Evolutionary conservation across 345 rosid species (phyloP).

Genomic region (Eucalyptus cladocalyx): DNA sequence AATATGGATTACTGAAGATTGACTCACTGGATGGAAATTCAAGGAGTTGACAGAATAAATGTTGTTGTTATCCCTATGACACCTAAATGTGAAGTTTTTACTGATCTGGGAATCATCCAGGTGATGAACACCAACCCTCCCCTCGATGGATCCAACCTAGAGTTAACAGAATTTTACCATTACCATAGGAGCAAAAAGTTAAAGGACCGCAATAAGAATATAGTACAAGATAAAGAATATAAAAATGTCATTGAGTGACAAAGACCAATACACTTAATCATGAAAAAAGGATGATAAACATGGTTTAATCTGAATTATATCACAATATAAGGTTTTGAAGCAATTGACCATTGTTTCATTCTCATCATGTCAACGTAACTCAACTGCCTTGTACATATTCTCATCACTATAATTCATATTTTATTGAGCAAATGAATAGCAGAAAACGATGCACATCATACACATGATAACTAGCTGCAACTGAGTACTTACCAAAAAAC

Average conservation of each 20-base stretch:
- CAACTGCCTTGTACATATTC: not conserved
- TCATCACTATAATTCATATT: not conserved
- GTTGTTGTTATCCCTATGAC: conserved; percentile 83
- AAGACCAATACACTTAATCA: not conserved
- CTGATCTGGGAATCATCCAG: conserved; percentile 71
- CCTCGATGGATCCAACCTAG: conserved; percentile 98
- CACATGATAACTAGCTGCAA: not conserved
- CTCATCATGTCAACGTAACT: not conserved
- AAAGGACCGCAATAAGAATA: not conserved
- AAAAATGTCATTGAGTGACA: not conserved
- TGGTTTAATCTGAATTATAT: not conserved
- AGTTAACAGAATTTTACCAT: not conserved
- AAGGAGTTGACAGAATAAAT: conserved; percentile 90
- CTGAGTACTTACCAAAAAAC: conserved; percentile 56
- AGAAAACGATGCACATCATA: not conserved
- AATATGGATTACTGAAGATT: not conserved
- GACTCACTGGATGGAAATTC: conserved; percentile 90
- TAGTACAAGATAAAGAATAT: not conserved
- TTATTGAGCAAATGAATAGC: not conserved
- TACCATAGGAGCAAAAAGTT: not conserved
- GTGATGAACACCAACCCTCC: conserved; percentile 96
- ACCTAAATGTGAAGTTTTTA: conserved; percentile 92
- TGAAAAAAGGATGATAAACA: not conserved
- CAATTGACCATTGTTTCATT: not conserved
- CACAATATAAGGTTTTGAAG: not conserved